phyloP scores from a whole-genome alignment of 495 filamentous ascomycete species.

The Daldinia bambusicola region DNA sequence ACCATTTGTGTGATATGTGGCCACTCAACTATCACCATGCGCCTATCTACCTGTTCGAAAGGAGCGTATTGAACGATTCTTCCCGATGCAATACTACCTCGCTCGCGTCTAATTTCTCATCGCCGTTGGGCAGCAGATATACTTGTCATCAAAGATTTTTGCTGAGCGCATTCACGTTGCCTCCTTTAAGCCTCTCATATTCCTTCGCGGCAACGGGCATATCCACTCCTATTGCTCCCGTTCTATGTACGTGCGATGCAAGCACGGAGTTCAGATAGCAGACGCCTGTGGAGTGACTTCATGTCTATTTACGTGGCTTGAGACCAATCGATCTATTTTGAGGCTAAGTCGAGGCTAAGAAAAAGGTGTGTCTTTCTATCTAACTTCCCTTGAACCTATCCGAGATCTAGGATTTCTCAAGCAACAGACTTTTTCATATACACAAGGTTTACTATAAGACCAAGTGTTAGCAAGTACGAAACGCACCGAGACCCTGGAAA shows the following conservation, averaged over 20 bases:
- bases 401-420: slow-evolving; percentile 13
- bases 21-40: slow-evolving; percentile 40
- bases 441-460: slow-evolving; percentile 32
- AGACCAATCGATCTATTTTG: slow-evolving; percentile 38
- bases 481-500: slow-evolving; percentile 2
- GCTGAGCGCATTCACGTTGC: slow-evolving; percentile 13
- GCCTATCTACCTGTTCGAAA: slow-evolving; percentile 39
- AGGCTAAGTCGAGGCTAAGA: slow-evolving; percentile 38
- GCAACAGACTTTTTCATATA: slow-evolving; percentile 46
- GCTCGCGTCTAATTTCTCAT: slow-evolving; percentile 42
- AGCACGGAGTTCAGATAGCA: slow-evolving; percentile 29
- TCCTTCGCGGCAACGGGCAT: slow-evolving; percentile 20
- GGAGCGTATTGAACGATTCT: slow-evolving; percentile 36
- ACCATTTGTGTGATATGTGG: slow-evolving; percentile 7
- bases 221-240: slow-evolving; percentile 36
- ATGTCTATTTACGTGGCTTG: slow-evolving; percentile 12
- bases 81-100: slow-evolving; percentile 44
- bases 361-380: slow-evolving; percentile 13
- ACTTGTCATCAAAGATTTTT: slow-evolving; percentile 21
- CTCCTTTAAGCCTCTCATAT: slow-evolving; percentile 27
- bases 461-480: slow-evolving; percentile 17
- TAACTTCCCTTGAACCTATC: slow-evolving; percentile 1
- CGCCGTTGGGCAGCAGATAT: slow-evolving; percentile 43
- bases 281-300: slow-evolving; percentile 25
- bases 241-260: slow-evolving; percentile 32